Evolutionary conservation across 1,139 yeast genomes (phyloP).

Genomic region (Candida mesenterica): DNA sequence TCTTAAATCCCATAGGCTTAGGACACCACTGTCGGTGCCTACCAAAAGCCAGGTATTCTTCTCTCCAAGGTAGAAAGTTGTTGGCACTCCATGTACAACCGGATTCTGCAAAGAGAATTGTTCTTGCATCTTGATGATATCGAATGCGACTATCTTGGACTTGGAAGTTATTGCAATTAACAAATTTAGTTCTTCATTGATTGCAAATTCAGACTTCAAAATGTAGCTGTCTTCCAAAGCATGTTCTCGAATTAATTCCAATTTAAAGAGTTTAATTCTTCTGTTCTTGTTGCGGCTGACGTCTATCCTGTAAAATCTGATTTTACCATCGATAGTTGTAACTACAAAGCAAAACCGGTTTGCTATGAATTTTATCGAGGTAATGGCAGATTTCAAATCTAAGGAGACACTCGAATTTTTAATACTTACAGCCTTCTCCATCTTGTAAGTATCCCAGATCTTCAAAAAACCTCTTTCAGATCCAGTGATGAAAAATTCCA

Average conservation of each 20-base stretch:
- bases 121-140: conserved; percentile 57
- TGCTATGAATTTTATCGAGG: conserved; percentile 51
- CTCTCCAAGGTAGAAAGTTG: conserved; percentile 58
- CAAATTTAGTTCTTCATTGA: conserved; percentile 15
- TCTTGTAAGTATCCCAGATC: conserved; percentile 72
- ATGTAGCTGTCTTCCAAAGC: conserved; percentile 44
- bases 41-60: conserved; percentile 59
- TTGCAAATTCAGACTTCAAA: conserved; percentile 36
- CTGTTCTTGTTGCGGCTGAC: conserved; percentile 37
- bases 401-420: conserved; percentile 50
- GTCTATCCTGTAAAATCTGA: conserved; percentile 59
- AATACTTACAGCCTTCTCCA: conserved; percentile 65
- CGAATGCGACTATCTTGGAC: conserved; percentile 54
- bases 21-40: conserved; percentile 73
- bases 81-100: conserved; percentile 62
- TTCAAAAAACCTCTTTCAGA: conserved; percentile 70
- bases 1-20: conserved; percentile 81
- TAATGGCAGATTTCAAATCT: conserved; percentile 48
- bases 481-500: conserved; percentile 72
- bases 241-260: conserved; percentile 46
- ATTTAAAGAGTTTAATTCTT: conserved; percentile 32
- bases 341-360: conserved; percentile 67
- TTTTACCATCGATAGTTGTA: conserved; percentile 61
- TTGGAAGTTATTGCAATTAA: conserved; percentile 52
- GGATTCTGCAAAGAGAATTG: conserved; percentile 51